These are phyloP conservation scores for Colletotrichum filicis DNA, from an alignment of 2,329 filamentous ascomycete species.

Conservation along the genomic window DNA sequence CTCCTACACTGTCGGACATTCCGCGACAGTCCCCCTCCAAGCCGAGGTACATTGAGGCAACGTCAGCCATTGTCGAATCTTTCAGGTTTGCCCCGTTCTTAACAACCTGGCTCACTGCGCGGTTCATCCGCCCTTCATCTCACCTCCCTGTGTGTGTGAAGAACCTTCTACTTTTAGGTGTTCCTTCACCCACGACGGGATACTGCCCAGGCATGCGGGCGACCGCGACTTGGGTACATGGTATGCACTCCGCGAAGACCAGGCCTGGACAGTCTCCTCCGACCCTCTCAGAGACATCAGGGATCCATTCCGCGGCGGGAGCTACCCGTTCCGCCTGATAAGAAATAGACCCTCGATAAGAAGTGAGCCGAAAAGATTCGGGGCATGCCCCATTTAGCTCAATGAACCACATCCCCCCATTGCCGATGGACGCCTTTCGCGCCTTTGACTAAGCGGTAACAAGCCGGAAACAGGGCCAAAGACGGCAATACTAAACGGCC, in stretches of 20 bases:
- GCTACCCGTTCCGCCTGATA: slow-evolving; percentile 29
- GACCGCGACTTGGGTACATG: neutral
- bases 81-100: neutral
- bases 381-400: neutral
- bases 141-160: neutral
- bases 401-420: neutral
- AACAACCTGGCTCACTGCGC: neutral
- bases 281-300: neutral
- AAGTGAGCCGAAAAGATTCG: neutral
- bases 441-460: slow-evolving; percentile 16
- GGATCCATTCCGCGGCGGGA: neutral
- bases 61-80: neutral
- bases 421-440: slow-evolving; percentile 10
- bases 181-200: neutral
- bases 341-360: slow-evolving; percentile 18
- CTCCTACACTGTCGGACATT: neutral
- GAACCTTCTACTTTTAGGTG: slow-evolving; percentile 9
- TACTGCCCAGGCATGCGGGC: slow-evolving; percentile 17
- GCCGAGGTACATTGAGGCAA: neutral
- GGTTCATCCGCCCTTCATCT: slow-evolving; percentile 4
- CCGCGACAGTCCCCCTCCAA: neutral
- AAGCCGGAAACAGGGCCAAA: slow-evolving; percentile 12
- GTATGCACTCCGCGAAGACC: neutral
- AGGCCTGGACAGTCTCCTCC: neutral
- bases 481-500: slow-evolving; percentile 2